Evolutionary conservation across 352 stramenopile genomes (phyloP), one percentile per base, ranked within the genome.

Genomic region (Phytophthora boehmeriae): DNA sequence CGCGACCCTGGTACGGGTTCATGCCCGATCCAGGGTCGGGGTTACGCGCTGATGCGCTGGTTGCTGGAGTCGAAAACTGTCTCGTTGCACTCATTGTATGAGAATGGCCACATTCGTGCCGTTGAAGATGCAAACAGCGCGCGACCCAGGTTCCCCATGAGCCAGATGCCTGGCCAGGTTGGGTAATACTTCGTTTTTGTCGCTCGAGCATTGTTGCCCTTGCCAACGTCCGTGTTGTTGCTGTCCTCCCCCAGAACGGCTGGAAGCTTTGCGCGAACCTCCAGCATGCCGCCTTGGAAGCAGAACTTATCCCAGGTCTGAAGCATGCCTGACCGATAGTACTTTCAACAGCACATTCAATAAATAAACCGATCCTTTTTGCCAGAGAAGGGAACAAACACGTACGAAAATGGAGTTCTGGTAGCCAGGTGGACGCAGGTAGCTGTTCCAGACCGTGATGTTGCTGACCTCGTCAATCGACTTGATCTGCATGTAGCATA

Each of bases 71-170:
- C 59, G 32, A 99, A 95, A 25, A 89, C 85, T 53, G 93, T 86
- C 25, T 92, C 71, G 41, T 93, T 75, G 68, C 96, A 99, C 54
- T 85, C 83, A 57, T 97, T 86, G 76, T 98, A 98, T 58, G 84
- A 97, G 81, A 93, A 98, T 10, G 96, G 96, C 96, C 96, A 99
- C 63, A 98, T 93, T 57, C 94, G 93, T 35, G 96, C 90, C 28
- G 92, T 98, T 0, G 86, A 97, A 2, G 78, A 88, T 35, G 96
- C 93, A 66, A 98, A 99, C 5, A 97, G 98, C 6, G 96, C 93
- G 36, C 96, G 76, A 9, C 95, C 95, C 9, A 99, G 74, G 85
- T 98, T 98, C 4, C 96, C 96, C 56, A 99, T 80, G 45, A 98
- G 70, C 96, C 96, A 99, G 50, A 98, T 86, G 14, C 95, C 96